A percentile compares a stretch with the other conserved stretches of the same genome.
Evolutionary conservation across 176 grass and related monocot species (phyloP).

Genomic region (Triticum aestivum): IWGSC_CS_RefSeq_v2.1 NC_057803.1:714715662-714716161

Average conservation of each 20-base stretch:
- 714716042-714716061: constrained; percentile 86
- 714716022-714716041: constrained; percentile 92
- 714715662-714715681: constrained; percentile 98
- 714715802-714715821: not conserved
- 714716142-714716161: constrained; percentile 34
- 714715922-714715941: constrained; percentile 74
- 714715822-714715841: constrained; percentile 73
- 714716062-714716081: constrained; percentile 85
- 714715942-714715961: constrained; percentile 77
- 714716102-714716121: constrained; percentile 85
- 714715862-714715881: constrained; percentile 83
- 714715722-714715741: constrained; percentile 99
- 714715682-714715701: constrained; percentile 97
- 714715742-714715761: constrained; percentile 95
- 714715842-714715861: constrained; percentile 98
- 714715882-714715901: constrained; percentile 82
- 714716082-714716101: constrained; percentile 80
- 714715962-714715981: constrained; percentile 75
- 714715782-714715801: constrained; percentile 95
- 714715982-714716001: constrained; percentile 57
- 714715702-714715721: constrained; percentile 93
- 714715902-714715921: constrained; percentile 75
- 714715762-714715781: constrained; percentile 91
- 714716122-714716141: constrained; percentile 58
- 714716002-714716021: constrained; percentile 90